A percentile compares a stretch with the other conserved stretches of the same genome.
phyloP scores from a whole-genome alignment of 1,139 yeast genomes.

The Yamadazyma oceani region DNA sequence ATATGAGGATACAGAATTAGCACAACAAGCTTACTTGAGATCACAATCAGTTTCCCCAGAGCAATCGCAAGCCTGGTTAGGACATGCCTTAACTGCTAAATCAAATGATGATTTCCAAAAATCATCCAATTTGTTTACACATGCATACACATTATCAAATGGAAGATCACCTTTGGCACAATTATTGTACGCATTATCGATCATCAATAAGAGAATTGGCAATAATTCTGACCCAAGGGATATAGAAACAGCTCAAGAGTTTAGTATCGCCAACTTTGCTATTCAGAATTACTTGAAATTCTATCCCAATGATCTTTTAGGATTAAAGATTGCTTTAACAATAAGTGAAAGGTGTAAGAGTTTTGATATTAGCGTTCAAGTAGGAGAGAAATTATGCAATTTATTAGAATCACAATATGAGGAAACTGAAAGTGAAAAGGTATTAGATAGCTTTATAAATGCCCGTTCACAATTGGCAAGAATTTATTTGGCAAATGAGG shows the following conservation, averaged over 20 bases:
- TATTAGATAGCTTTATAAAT: slow-evolving; percentile 51
- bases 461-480: slow-evolving; percentile 74
- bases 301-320: slow-evolving; percentile 63
- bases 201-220: slow-evolving; percentile 45
- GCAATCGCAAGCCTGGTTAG: slow-evolving; percentile 79
- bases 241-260: slow-evolving; percentile 60
- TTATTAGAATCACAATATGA: slow-evolving; percentile 63
- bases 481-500: slow-evolving; percentile 56
- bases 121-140: slow-evolving; percentile 65
- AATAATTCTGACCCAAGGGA: slow-evolving; percentile 47
- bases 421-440: slow-evolving; percentile 46
- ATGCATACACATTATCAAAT: slow-evolving; percentile 73
- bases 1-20: slow-evolving; percentile 68
- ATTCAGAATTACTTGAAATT: slow-evolving; percentile 69
- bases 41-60: slow-evolving; percentile 86
- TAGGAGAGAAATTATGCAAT: slow-evolving; percentile 47
- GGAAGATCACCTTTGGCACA: slow-evolving; percentile 75
- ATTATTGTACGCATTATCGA: slow-evolving; percentile 65
- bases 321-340: slow-evolving; percentile 55
- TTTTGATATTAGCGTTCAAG: slow-evolving; percentile 51
- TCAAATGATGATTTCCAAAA: slow-evolving; percentile 53
- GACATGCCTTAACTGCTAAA: slow-evolving; percentile 71
- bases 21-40: slow-evolving; percentile 68
- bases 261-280: slow-evolving; percentile 69
- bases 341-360: slow-evolving; percentile 73